phyloP scores from a whole-genome alignment of 2,329 filamentous ascomycete species.

The Parastagonospora nodorum region DNA sequence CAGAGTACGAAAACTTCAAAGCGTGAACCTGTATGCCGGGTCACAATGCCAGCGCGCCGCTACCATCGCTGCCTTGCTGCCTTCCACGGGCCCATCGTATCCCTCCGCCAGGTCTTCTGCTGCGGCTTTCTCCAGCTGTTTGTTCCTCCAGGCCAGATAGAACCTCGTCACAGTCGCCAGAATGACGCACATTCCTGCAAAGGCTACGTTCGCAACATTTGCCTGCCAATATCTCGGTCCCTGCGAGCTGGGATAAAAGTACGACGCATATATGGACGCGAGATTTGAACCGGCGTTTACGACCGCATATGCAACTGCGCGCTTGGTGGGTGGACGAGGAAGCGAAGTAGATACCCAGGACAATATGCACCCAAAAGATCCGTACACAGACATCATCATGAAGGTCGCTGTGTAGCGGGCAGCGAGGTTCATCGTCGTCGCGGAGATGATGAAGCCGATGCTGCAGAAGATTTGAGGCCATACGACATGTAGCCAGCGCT shows the following conservation, averaged over 20 bases:
- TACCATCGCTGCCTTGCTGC: conserved; percentile 3
- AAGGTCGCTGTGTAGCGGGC: conserved; percentile 15
- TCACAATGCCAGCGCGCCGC: conserved; percentile 13
- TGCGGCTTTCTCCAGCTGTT: conserved; percentile 8
- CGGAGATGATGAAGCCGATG: conserved; percentile 59
- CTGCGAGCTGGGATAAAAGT: conserved; percentile 12
- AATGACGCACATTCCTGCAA: conserved; percentile 6
- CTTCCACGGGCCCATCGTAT: not conserved
- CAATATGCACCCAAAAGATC: conserved; percentile 14
- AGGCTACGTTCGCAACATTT: conserved; percentile 14
- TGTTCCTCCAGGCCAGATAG: conserved; percentile 11
- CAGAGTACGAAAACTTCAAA: too few relatives aligned
- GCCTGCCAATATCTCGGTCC: conserved; percentile 15
- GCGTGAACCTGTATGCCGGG: conserved; percentile 6
- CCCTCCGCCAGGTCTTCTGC: conserved; percentile 5
- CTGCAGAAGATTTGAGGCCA: conserved; percentile 57
- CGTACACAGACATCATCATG: conserved; percentile 13
- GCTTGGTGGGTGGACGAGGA: conserved; percentile 61
- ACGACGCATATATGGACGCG: conserved; percentile 13
- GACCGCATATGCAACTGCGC: conserved; percentile 61
- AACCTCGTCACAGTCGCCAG: conserved; percentile 5
- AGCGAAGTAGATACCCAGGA: conserved; percentile 13
- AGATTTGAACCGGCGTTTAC: conserved; percentile 49
- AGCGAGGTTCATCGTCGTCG: conserved; percentile 57
- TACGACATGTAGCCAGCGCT: conserved; percentile 44